Base-by-base conservation (phyloP, 805 yeast species). In the Tetrapisispora iriomotensis region DNA sequence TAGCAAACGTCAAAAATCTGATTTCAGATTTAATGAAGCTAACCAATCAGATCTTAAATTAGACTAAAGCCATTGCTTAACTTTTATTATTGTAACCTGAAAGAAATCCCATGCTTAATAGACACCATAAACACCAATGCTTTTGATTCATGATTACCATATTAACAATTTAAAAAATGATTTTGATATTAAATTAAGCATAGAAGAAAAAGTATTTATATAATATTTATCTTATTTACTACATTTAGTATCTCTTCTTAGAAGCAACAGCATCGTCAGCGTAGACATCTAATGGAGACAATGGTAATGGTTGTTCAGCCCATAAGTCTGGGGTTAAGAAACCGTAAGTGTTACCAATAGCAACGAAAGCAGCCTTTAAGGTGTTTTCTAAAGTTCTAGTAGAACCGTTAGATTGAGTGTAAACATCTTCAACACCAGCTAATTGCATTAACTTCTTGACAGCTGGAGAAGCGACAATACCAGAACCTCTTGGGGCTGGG, bases 401-500 rank as follows among this genome's bases (percentile, higher is more conserved):
- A 62, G 95, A 84, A 75, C 98, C 98, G 56, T 92, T 79, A 62
- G 98, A 90, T 63, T 94, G 79, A 61, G 98, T 92, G 87, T 88
- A 92, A 65, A 92, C 95, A 75, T 92, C 98, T 77, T 90, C 95
- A 70, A 92, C 81, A 85, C 98, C 98, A 67, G 96, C 98, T 70
- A 92, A 84, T 77, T 90, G 95, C 76, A 92, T 77, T 73, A 92
- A 81, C 76, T 87, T 87, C 84, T 88, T 90, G 70, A 92, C 97
- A 59, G 95, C 96, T 70, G 98, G 97, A 61, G 98, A 92, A 67
- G 98, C 98, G 62, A 92, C 96, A 67, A 92, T 85, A 83, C 96
- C 97, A 71, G 95, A 87, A 90, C 98, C 98, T 81, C 98, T 92
- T 81, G 98, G 97, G 58, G 98, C 98, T 73, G 98, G 98, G 68